phyloP scores from a whole-genome alignment of 495 filamentous ascomycete genomes.

The Podospora sp. region DNA sequence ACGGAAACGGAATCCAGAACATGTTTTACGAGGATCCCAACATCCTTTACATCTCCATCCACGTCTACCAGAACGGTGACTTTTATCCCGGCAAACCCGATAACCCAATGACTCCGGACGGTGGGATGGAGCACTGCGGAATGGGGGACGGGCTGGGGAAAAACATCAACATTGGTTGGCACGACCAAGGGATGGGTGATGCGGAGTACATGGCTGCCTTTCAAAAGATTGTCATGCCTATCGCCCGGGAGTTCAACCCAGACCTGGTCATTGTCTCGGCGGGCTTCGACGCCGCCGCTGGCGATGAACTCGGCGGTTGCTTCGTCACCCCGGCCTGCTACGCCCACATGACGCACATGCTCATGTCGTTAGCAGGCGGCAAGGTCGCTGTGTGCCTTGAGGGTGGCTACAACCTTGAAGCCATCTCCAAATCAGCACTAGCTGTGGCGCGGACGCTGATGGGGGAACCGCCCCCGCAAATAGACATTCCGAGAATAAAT shows the following conservation, averaged over 20 bases:
- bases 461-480: slow-evolving; percentile 85
- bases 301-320: slow-evolving; percentile 89
- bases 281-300: slow-evolving; percentile 93
- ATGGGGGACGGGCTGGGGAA: slow-evolving; percentile 73
- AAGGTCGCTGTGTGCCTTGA: slow-evolving; percentile 91
- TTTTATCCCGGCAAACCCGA: slow-evolving; percentile 85
- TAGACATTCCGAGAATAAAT: slow-evolving; percentile 51
- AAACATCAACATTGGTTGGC: slow-evolving; percentile 97
- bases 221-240: slow-evolving; percentile 96
- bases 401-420: slow-evolving; percentile 91
- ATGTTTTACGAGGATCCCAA: slow-evolving; percentile 95
- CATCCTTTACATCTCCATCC: slow-evolving; percentile 94
- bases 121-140: slow-evolving; percentile 76
- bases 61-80: slow-evolving; percentile 76
- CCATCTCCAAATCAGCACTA: slow-evolving; percentile 88
- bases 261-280: slow-evolving; percentile 95
- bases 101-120: slow-evolving; percentile 58
- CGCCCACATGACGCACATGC: slow-evolving; percentile 98
- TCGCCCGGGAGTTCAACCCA: slow-evolving; percentile 87
- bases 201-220: slow-evolving; percentile 97
- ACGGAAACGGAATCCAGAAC: slow-evolving; percentile 95
- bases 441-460: slow-evolving; percentile 91
- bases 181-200: slow-evolving; percentile 89
- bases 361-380: slow-evolving; percentile 91
- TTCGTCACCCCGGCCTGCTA: slow-evolving; percentile 90